A percentile compares a stretch with the other conserved stretches of the same genome.
Conservation (phyloP, 805 yeast species). For the Cyberlindnera galapagoensis region DNA sequence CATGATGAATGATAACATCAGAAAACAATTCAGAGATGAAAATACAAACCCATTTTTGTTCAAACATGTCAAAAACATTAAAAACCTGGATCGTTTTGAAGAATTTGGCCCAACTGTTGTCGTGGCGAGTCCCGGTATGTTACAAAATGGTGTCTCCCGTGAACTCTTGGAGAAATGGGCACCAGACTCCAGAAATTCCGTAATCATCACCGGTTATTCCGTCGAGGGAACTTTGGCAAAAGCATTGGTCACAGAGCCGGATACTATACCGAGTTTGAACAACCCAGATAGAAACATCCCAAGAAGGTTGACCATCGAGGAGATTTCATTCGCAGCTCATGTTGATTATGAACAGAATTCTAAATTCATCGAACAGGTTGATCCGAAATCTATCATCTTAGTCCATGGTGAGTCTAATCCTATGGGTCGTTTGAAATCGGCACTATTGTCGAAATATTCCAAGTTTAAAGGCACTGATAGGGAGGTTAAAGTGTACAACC, state of each 20-base stretch:
- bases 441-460: conserved; percentile 79
- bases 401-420: conserved; percentile 98
- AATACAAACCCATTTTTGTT: conserved; percentile 87
- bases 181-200: conserved; percentile 87
- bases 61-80: conserved; percentile 73
- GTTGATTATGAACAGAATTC: conserved; percentile 94
- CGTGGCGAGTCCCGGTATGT: conserved; percentile 97
- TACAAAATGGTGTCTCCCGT: conserved; percentile 92
- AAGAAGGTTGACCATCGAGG: conserved; percentile 81
- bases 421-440: conserved; percentile 97
- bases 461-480: conserved; percentile 77
- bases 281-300: conserved; percentile 83
- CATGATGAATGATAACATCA: conserved; percentile 93
- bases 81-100: conserved; percentile 76
- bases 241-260: conserved; percentile 79
- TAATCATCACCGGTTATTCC: conserved; percentile 91
- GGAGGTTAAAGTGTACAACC: conserved; percentile 88
- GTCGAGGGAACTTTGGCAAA: conserved; percentile 99
- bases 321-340: conserved; percentile 98
- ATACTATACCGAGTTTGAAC: conserved; percentile 75
- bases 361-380: conserved; percentile 81
- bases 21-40: conserved; percentile 68
- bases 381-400: conserved; percentile 77
- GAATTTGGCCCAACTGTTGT: conserved; percentile 96
- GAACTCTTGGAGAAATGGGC: conserved; percentile 93